Base-by-base conservation (phyloP, 108 stramenopile genomes). In the Nitzschia putrida region DNA sequence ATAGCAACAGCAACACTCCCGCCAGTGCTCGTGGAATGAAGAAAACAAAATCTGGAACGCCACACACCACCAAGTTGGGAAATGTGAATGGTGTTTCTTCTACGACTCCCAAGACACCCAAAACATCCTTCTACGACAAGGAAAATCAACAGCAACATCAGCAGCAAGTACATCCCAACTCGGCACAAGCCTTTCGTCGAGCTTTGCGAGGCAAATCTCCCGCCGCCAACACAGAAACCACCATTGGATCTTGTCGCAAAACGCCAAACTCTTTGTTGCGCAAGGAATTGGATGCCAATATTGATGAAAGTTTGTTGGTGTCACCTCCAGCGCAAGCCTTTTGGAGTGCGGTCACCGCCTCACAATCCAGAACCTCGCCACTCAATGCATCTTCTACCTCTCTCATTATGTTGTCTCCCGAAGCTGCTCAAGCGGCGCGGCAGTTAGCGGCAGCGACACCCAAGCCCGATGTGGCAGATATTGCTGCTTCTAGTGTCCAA, bases 221-320 rank as follows among this genome's bases (percentile, higher is more conserved):
- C 18, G 47, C 44, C 13, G 44, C 44, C 47, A 49, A 49, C 47
- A 29, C 1, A 13, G 25, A 47, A 9, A 24, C 24, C n/a, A 23
- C 65, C 8, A 23, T 76, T 4, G 74, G 74, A 18, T 61, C 74
- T 56, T 68, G 67, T 8, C 45, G 52, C 22, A 78, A 61, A 52
- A 78, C 77, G 49, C 79, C 79, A 5, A 80, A 80, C 24, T 73
- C 73, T 0, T 54, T 80, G 34, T 55, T 80, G 10, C 71, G 64
- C n/a, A 80, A 60, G 11, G 79, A 80, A 61, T 25, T 80, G 57
- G 42, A 55, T 40, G 53, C 40, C 16, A 25, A 23, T 0, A 24
- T 66, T 14, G 76, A 77, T 16, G 79, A 80, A 53, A 68, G 65
- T 52, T 29, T 80, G 13, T 53, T 80, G n/a, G 53, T 80, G 18